A percentile compares a stretch with the other conserved stretches of the same genome.
Conservation (phyloP, 768 basidiomycete species). For the Amanita polypyramis region DNA sequence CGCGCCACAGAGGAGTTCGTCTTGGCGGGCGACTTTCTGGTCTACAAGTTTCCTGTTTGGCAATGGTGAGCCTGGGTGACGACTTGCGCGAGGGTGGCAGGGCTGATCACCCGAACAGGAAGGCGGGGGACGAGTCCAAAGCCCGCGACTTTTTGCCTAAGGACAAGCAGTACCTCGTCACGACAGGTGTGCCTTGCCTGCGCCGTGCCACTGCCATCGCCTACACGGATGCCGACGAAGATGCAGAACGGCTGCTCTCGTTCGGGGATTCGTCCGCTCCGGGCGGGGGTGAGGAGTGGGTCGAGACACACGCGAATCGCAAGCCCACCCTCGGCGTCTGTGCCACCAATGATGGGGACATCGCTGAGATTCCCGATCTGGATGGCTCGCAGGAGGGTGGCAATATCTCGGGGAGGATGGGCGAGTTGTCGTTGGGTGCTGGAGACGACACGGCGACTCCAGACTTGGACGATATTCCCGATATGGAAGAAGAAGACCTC, state of each 20-base stretch:
- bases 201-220: conserved; percentile 86
- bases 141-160: conserved; percentile 85
- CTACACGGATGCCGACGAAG: conserved; percentile 94
- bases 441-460: conserved; percentile 50
- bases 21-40: conserved; percentile 92
- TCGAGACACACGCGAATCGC: conserved; percentile 91
- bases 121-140: conserved; percentile 82
- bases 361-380: conserved; percentile 83
- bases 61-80: conserved; percentile 53
- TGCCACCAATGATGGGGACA: conserved; percentile 48
- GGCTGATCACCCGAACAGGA: conserved; percentile 39
- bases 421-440: conserved; percentile 33
- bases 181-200: conserved; percentile 93
- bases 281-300: conserved; percentile 84
- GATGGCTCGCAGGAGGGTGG: conserved; percentile 43
- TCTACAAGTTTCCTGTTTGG: conserved; percentile 99
- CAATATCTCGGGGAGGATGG: conserved; percentile 33
- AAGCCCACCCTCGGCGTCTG: conserved; percentile 35
- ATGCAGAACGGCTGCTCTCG: conserved; percentile 83
- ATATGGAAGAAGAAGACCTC: conserved; percentile 95
- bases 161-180: conserved; percentile 96
- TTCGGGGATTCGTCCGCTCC: conserved; percentile 59
- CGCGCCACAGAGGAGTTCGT: conserved; percentile 81
- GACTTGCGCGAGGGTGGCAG: neutral
- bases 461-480: conserved; percentile 94